Conservation (phyloP, 345 rosid genomes). For the Raphanus sativus region DNA sequence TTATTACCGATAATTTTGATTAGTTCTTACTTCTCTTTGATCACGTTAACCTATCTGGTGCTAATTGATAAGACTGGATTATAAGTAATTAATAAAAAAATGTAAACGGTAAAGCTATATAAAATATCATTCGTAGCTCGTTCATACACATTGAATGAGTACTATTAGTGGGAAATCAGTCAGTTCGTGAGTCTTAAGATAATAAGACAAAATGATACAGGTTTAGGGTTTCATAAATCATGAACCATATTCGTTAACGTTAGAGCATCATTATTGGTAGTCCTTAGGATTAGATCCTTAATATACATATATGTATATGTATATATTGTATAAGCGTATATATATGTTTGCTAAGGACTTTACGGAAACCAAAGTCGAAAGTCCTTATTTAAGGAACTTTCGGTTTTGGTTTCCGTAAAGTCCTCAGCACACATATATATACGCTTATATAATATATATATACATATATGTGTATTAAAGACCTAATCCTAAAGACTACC, state of each 20-base stretch:
- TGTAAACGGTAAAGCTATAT: not conserved
- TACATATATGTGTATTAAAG: too few species aligned
- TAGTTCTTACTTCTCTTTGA: not conserved
- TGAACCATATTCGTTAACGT: not conserved
- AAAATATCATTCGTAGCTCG: not conserved
- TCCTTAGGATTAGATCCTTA: too few species aligned
- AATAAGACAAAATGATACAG: not conserved
- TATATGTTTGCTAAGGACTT: too few species aligned
- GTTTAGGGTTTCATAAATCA: not conserved
- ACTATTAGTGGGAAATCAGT: constrained; percentile 8
- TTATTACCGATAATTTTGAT: not conserved
- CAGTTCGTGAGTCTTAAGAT: not conserved
- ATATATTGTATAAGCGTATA: too few species aligned
- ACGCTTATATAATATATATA: too few species aligned
- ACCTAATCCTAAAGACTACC: too few species aligned
- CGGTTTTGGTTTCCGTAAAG: too few species aligned
- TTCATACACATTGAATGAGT: constrained; percentile 19
- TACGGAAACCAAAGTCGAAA: too few species aligned
- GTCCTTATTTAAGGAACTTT: too few species aligned
- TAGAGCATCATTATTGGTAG: too few species aligned
- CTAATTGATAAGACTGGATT: not conserved
- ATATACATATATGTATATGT: too few species aligned
- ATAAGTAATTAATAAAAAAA: not conserved
- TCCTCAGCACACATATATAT: too few species aligned
- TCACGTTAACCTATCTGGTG: not conserved